phyloP scores from a whole-genome alignment of 176 grass and related monocot genomes.

The Thalia dealbata region DNA sequence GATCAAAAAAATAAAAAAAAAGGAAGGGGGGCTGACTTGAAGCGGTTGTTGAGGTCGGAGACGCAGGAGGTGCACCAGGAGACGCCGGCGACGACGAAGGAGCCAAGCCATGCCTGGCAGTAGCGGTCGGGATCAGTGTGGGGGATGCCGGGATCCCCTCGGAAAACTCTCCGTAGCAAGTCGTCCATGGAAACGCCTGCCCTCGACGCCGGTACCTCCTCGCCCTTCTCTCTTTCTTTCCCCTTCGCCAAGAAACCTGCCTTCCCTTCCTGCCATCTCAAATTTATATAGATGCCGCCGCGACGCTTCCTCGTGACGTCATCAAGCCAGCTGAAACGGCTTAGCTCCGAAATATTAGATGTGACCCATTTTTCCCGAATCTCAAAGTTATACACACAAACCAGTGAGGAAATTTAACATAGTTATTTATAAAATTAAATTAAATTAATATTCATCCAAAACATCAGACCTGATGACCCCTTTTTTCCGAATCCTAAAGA shows the following conservation, averaged over 20 bases:
- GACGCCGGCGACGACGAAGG: constrained; percentile 22
- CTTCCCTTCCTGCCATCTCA: too few relatives aligned
- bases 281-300: too few relatives aligned
- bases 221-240: not conserved
- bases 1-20: not conserved
- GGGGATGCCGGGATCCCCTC: constrained; percentile 20
- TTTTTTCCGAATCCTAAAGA: too few relatives aligned
- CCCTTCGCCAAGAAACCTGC: not conserved
- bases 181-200: constrained; percentile 5
- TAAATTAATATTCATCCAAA: too few relatives aligned
- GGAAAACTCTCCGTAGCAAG: not conserved
- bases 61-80: constrained; percentile 10
- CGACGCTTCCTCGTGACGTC: too few relatives aligned
- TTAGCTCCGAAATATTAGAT: too few relatives aligned
- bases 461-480: too few relatives aligned
- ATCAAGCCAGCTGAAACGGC: too few relatives aligned
- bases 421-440: too few relatives aligned
- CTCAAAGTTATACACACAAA: too few relatives aligned
- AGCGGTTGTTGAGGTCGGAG: not conserved
- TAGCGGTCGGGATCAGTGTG: constrained; percentile 15
- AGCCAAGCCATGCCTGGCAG: constrained; percentile 3
- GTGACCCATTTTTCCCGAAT: too few relatives aligned
- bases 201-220: not conserved
- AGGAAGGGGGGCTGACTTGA: not conserved
- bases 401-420: too few relatives aligned